A percentile compares a stretch with the other conserved stretches of the same genome.
Evolutionary conservation across 2,329 filamentous ascomycete genomes (phyloP).

Genomic region (Periglandula ipomoeae): DNA sequence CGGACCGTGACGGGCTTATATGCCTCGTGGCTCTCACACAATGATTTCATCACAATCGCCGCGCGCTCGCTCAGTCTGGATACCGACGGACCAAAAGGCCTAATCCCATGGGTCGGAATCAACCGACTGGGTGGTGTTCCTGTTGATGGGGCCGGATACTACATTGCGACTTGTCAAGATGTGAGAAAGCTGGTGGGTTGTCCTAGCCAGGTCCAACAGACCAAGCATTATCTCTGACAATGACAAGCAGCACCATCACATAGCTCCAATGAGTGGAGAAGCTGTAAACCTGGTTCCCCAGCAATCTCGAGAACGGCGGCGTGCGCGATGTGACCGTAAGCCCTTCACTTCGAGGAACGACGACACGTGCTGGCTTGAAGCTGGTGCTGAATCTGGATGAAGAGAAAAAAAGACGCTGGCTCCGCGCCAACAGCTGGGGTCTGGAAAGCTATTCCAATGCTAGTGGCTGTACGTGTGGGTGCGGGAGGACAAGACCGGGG

Average conservation of each 20-base stretch:
- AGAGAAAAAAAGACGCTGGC: not conserved
- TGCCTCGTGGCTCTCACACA: not conserved
- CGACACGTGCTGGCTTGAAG: constrained; percentile 5
- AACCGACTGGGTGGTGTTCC: constrained; percentile 1
- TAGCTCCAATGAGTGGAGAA: constrained; percentile 2
- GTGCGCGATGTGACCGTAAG: constrained; percentile 1
- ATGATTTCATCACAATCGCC: constrained; percentile 2
- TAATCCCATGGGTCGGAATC: constrained; percentile 2
- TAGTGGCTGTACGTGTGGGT: no score
- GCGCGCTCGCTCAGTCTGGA: not conserved
- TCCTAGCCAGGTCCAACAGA: not conserved
- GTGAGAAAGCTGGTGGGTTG: not conserved
- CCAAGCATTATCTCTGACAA: not conserved
- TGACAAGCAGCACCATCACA: not conserved
- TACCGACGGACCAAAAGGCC: not conserved
- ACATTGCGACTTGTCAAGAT: not conserved
- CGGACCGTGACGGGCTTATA: not conserved
- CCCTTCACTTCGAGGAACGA: constrained; percentile 4
- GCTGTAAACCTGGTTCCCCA: not conserved
- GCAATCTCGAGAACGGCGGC: not conserved
- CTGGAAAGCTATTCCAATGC: no score
- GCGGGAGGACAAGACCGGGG: not conserved
- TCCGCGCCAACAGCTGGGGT: no score
- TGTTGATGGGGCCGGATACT: not conserved
- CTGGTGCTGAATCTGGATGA: no score